Base-by-base conservation (phyloP, 1,139 yeast species). In the Hanseniaspora uvarum region DNA sequence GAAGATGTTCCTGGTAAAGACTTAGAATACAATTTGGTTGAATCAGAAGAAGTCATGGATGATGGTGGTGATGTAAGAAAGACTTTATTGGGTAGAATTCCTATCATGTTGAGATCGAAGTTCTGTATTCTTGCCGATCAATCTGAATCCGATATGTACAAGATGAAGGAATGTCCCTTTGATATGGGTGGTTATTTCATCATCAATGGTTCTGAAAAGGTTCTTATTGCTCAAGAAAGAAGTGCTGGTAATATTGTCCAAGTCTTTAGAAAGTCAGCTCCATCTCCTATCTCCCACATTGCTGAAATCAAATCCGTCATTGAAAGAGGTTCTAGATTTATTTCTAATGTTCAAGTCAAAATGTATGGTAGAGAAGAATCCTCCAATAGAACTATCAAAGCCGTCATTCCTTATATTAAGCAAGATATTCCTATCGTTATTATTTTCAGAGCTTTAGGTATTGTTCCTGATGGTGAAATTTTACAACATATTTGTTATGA, bases 151-250 rank as follows among this genome's bases (percentile, higher is more conserved):
- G 98, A 92, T 69, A 79, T 89, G 65, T 92, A 88, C 70, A 95
- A 89, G 64, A 79, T 92, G 65, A 89, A 92, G 70, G 99, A 92
- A 71, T 92, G 99, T 72, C 98, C 98, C 31, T 92, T 86, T 70
- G 99, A 92, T 76, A 92, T 88, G 92, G 99, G 99, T 69, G 99
- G 99, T 59, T 92, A 92, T 70, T 92, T 92, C 67, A 94, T 92
- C 63, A 92, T 92, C 66, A 92, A 92, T 72, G 99, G 99, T 63
- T 88, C 96, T 26, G 99, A 92, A 70, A 92, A 92, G 70, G 99
- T 92, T 57, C 76, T 92, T 65, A 92, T 92, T 74, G 98, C 98
- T 24, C 99, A 92, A 72, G 99, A 92, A 72, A 81, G 98, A 71
- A 83, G 94, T 61, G 97, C 98, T 7, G 98, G 98, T 55, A 92